Conservation (phyloP, 495 filamentous ascomycete species). For the Halenospora varia region DNA sequence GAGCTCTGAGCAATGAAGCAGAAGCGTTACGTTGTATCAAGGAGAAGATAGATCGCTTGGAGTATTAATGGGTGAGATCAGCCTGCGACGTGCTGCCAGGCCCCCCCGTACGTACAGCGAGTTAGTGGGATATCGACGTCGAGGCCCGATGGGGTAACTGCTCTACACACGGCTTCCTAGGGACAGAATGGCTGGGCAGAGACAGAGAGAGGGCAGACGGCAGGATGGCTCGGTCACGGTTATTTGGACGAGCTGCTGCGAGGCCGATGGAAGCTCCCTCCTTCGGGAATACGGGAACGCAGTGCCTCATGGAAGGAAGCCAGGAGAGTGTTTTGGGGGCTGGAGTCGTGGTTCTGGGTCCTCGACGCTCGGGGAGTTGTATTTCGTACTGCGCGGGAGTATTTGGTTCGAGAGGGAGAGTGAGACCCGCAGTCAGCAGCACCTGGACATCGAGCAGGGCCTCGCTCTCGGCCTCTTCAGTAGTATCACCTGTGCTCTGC, state of each 20-base stretch:
- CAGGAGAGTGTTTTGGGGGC: neutral
- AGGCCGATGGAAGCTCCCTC: neutral
- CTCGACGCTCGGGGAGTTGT: too few species aligned
- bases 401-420: too few species aligned
- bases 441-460: too few species aligned
- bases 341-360: too few species aligned
- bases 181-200: too few species aligned
- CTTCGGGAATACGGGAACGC: neutral
- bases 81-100: neutral
- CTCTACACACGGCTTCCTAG: neutral
- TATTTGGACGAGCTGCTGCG: neutral
- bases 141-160: neutral
- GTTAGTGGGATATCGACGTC: too few species aligned
- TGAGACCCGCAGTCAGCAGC: too few species aligned
- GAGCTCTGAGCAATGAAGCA: neutral
- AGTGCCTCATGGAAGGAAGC: neutral
- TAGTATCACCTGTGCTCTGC: too few species aligned
- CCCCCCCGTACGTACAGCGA: neutral
- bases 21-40: conserved; percentile 2
- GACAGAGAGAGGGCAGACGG: too few species aligned
- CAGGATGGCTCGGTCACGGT: too few species aligned
- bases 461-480: too few species aligned
- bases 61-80: conserved; percentile 1
- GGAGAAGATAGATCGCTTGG: neutral
- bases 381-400: too few species aligned